Base-by-base conservation (phyloP, 495 filamentous ascomycete genomes). In the Daldinia concentrica region DNA sequence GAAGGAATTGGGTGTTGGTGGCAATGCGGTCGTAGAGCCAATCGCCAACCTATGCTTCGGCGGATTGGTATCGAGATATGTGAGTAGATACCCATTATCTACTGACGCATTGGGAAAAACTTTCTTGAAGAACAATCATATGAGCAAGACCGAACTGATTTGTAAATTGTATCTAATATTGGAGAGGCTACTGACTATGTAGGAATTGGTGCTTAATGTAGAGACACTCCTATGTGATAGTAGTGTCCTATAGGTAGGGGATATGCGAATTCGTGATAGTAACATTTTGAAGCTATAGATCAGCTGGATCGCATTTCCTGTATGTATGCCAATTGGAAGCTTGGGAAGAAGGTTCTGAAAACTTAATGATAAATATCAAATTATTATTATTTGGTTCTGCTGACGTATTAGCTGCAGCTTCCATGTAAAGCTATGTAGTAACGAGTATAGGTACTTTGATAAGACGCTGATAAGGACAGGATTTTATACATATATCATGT, bases 1-100 rank as follows among this genome's bases (percentile, higher is more conserved):
- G 72, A 98, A 90, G 29, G 90, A 90, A 56, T 88, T 82, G 9
- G 94, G 89, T 0, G 91, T 92, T 15, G 94, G 93, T 3, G 93
- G 94, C 29, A 95, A 68, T 56, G 85, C 78, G 26, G 88, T 86
- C 0, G 92, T 89, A 22, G 88, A 88, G 64, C 94, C 95, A 72
- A 98, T 90, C 12, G 93, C 88, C 30, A 97, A 82, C 39, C 84
- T 76, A 6, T 84, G 78, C 22, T 82, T 90, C 1, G 92, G 92
- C 1, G 94, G 93, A 11, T 86, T 79, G 11, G 90, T 90, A n/a
- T 90, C 84, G 56, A 97, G 89, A 50, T 93, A 86, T 39, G 92
- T 88, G 39, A 98, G 88, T 63, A 92, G 82, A 76, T 91, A 80
- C 24, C 73, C 76, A 62, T 75, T 80, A 14, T 79, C 75, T 2